Evolutionary conservation across 192 early-diverging fungal genomes (phyloP).

Genomic region (Irineochytrium annulatum): DNA sequence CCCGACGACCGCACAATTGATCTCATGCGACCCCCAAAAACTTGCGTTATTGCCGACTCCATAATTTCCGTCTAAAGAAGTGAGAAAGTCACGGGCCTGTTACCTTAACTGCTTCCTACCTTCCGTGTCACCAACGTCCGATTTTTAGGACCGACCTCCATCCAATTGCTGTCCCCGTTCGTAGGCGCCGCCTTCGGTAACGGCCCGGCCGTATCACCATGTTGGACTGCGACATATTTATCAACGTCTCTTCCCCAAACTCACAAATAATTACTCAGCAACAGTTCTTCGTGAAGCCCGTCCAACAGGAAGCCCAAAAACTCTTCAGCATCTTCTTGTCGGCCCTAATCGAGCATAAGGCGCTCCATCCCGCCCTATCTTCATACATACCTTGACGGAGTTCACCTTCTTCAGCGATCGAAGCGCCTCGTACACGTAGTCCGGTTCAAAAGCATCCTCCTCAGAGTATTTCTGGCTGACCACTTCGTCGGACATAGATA

Average conservation of each 20-base stretch:
- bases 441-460: slow-evolving; percentile 77
- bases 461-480: neutral
- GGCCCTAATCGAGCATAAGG: slow-evolving; percentile 44
- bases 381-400: slow-evolving; percentile 58
- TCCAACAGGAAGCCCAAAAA: slow-evolving; percentile 91
- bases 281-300: slow-evolving; percentile 87
- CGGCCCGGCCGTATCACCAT: slow-evolving; percentile 1
- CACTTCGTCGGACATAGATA: slow-evolving; percentile 12
- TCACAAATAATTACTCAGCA: slow-evolving; percentile 53
- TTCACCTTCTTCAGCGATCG: slow-evolving; percentile 73
- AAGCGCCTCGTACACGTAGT: slow-evolving; percentile 89
- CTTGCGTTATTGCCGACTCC: slow-evolving; percentile 75
- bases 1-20: slow-evolving; percentile 71
- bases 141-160: slow-evolving; percentile 88
- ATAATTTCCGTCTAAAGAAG: slow-evolving; percentile 49
- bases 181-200: neutral
- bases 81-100: neutral
- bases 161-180: slow-evolving; percentile 52
- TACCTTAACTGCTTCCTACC: slow-evolving; percentile 27
- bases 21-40: slow-evolving; percentile 81
- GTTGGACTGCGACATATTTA: slow-evolving; percentile 7
- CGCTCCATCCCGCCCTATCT: neutral
- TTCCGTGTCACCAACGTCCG: slow-evolving; percentile 60
- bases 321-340: slow-evolving; percentile 97
- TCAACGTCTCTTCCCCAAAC: slow-evolving; percentile 79